Evolutionary conservation across 148 eudicot genomes (phyloP).

Genomic region (Vaccinium vitisidaea): DNA sequence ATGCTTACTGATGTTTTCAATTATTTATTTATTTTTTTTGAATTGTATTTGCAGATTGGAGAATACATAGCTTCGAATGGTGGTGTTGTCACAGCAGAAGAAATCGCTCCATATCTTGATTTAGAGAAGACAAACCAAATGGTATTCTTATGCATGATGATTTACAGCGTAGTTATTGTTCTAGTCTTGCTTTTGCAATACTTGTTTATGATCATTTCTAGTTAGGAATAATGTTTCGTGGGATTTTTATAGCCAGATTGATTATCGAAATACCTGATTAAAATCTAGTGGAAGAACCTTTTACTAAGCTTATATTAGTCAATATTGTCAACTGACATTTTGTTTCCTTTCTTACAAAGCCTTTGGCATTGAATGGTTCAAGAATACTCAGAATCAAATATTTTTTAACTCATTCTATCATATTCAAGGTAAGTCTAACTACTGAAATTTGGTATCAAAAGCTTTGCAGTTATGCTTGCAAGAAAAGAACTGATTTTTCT

Average conservation of each 20-base stretch:
- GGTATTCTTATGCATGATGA: slow-evolving; percentile 26
- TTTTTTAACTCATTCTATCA: background rate
- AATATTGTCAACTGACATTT: background rate
- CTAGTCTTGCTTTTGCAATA: slow-evolving; percentile 15
- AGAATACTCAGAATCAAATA: background rate
- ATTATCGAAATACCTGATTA: background rate
- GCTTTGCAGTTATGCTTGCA: background rate
- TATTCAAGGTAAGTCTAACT: background rate
- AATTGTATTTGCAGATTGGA: slow-evolving; percentile 65
- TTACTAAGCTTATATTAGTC: background rate
- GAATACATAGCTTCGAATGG: slow-evolving; percentile 77
- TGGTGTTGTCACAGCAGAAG: slow-evolving; percentile 95
- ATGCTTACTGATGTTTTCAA: background rate
- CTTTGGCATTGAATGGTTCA: background rate
- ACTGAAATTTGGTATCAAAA: background rate
- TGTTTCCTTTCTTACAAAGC: background rate
- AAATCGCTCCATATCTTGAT: slow-evolving; percentile 97
- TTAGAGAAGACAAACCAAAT: slow-evolving; percentile 45
- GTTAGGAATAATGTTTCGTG: slow-evolving; percentile 11
- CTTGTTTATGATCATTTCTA: slow-evolving; percentile 6
- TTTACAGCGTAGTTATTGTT: background rate
- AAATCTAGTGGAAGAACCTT: background rate
- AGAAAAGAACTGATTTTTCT: slow-evolving; percentile 2
- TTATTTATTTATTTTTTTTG: background rate
- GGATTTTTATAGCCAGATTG: background rate